Evolutionary conservation across 345 rosid genomes (phyloP), one percentile per base, ranked within the genome.

Genomic region (Orychophragmus violaceus): DNA sequence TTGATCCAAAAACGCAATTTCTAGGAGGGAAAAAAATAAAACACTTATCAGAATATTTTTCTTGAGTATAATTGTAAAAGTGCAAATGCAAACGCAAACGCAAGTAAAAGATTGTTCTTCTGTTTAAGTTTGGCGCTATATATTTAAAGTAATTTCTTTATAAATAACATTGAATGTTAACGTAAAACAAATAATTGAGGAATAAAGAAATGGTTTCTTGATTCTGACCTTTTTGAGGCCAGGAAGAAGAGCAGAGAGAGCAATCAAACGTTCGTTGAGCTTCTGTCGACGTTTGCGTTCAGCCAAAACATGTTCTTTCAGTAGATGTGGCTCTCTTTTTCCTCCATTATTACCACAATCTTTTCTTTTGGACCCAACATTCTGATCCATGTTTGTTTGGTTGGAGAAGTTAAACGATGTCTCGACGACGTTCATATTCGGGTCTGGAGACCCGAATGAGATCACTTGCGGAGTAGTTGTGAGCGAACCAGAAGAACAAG

Each of bases 251-350:
- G 88, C 81, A 2, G 96, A 91, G 61, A 91, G 91, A 60, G 94
- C 84, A 52, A 91, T 79, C 66, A 91, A 81, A 28, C 83, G 79
- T 66, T 88, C 96, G 62, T 75, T 85, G 42, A 91, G 88, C 82
- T 80, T 88, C 58, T 91, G 91, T 44, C 97, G 70, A 3, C 97
- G 82, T 72, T 91, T 88, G 50, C 96, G 71, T 79, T 91, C 97
- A 3, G 97, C 94, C 8, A 91, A 70, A n/a, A 91, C 85, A 68
- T 91, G 98, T 52, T 91, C 98, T 64, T 82, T 74, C 33, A 74
- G 0, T 6, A 53, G 30, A 59, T 67, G 69, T 30, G 77, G 73
- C 33, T 67, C 72, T 67, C 73, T 60, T 66, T 37, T 74, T 19
- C 72, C 68, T 52, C 63, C 72, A 52, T 18, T 52, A 3, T 37